These are phyloP conservation scores for Diutina ranongensis DNA, from an alignment of 1,139 yeast genomes.

Conservation along the genomic window DNA sequence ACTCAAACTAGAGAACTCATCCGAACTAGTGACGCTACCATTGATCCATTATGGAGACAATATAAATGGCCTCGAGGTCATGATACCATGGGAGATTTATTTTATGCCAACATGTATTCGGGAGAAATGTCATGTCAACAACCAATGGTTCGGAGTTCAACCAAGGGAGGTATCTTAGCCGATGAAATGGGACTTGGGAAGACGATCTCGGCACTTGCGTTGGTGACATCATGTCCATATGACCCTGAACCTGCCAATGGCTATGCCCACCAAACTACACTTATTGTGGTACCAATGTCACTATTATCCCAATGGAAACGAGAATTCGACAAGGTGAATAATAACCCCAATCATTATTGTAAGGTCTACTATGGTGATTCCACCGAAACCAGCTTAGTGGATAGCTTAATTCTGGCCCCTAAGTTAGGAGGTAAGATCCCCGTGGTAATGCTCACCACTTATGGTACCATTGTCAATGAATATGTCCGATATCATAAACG, in stretches of 20 bases:
- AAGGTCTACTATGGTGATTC: slow-evolving; percentile 68
- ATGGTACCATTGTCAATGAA: slow-evolving; percentile 79
- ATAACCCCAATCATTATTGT: slow-evolving; percentile 30
- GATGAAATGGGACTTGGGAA: slow-evolving; percentile 98
- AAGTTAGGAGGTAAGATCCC: slow-evolving; percentile 30
- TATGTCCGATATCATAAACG: slow-evolving; percentile 31
- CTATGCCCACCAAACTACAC: slow-evolving; percentile 64
- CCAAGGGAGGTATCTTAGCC: slow-evolving; percentile 83
- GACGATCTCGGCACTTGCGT: slow-evolving; percentile 72
- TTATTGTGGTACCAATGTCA: slow-evolving; percentile 87
- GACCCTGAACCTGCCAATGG: slow-evolving; percentile 7
- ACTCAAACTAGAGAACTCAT: slow-evolving; percentile 20
- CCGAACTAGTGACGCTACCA: slow-evolving; percentile 30
- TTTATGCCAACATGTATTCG: slow-evolving; percentile 73
- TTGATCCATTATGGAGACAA: slow-evolving; percentile 81
- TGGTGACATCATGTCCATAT: slow-evolving; percentile 53
- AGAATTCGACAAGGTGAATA: slow-evolving; percentile 57
- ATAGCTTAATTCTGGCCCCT: neutral
- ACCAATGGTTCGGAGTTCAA: slow-evolving; percentile 49
- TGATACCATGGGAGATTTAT: slow-evolving; percentile 16
- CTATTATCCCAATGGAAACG: slow-evolving; percentile 82
- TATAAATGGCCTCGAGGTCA: slow-evolving; percentile 52
- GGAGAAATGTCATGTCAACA: slow-evolving; percentile 66
- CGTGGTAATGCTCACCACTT: slow-evolving; percentile 71
- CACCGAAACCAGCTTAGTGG: slow-evolving; percentile 31